Base-by-base conservation (phyloP, 306 rosid genomes). In the Cucurbita pepo region DNA sequence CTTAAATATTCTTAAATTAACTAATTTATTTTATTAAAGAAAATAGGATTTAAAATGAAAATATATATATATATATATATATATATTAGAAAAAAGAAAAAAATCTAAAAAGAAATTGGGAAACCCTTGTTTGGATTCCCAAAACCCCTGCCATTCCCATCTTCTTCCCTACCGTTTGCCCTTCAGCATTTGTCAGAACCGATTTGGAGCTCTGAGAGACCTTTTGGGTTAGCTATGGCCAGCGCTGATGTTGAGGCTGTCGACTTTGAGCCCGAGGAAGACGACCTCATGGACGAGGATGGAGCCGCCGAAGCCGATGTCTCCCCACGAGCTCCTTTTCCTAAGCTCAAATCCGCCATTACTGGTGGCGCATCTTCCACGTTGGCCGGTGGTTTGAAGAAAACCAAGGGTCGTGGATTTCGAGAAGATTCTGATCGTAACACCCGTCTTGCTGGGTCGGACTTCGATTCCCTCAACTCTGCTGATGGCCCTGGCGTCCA, bases 241-340 rank as follows among this genome's bases (percentile, higher is more conserved):
- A 79, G 58, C 83, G 90, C 89, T 56, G 95, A 95, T 44, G 97
- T 90, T 38, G 99, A 95, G 75, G 92, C 99, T 4, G 90, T 95
- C 76, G 97, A 95, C 85, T 95, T 95, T 75, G 99, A 94, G 83
- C 97, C 97, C 6, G 97, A 94, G 82, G 97, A 94, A 4, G 98
- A 94, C 79, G 98, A 94, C 83, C 84, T 95, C 80, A 95, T 95
- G 99, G 99, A 95, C 90, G 99, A 95, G 82, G 99, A 95, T 19
- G 97, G 82, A 48, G 96, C 89, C 19, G 78, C 80, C 5, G 97
- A 86, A 53, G 90, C 78, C 53, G 97, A 90, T 74, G 88, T 84
- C 77, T 89, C 97, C 50, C 98, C 98, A 3, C 82, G 80, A 47
- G 90, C 92, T 44, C 91, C 97, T 38, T 85, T 81, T 4, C 99